A percentile compares a stretch with the other conserved stretches of the same genome.
Evolutionary conservation across 2,329 filamentous ascomycete genomes (phyloP).

Genomic region (Diaporthe batatas): DNA sequence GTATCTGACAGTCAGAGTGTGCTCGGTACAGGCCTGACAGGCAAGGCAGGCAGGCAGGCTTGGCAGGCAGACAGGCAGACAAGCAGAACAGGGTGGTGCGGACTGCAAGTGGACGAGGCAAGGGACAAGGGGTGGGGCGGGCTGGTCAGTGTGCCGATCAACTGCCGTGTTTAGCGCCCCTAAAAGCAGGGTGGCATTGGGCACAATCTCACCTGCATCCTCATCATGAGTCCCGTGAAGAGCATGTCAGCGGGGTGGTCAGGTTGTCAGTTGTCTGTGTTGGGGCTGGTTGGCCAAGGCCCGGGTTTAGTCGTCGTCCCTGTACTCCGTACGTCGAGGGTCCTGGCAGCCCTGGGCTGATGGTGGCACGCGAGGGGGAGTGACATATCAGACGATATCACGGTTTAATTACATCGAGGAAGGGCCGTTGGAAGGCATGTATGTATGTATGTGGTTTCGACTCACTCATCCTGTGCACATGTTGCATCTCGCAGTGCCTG

Average conservation of each 20-base stretch:
- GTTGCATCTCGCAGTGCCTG: too few relatives aligned
- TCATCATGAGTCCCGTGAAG: slow-evolving; percentile 19
- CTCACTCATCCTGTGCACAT: too few relatives aligned
- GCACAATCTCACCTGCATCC: slow-evolving; percentile 33
- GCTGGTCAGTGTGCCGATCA: slow-evolving; percentile 33
- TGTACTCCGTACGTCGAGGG: too few relatives aligned
- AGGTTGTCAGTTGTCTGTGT: neutral
- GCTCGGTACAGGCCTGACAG: too few relatives aligned
- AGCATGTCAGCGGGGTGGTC: slow-evolving; percentile 13
- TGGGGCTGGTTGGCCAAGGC: too few relatives aligned
- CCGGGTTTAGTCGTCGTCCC: slow-evolving; percentile 15
- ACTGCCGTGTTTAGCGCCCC: slow-evolving; percentile 32
- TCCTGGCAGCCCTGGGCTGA: too few relatives aligned
- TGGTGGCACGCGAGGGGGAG: slow-evolving; percentile 12
- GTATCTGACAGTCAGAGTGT: too few relatives aligned
- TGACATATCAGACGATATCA: slow-evolving; percentile 34
- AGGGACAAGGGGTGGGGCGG: slow-evolving; percentile 2
- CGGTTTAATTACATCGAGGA: slow-evolving; percentile 33
- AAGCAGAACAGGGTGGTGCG: too few relatives aligned
- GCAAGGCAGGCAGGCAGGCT: too few relatives aligned
- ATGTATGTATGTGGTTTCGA: too few relatives aligned
- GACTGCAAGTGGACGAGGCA: neutral
- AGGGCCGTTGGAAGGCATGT: slow-evolving; percentile 1
- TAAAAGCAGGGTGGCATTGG: slow-evolving; percentile 33
- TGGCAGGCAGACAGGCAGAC: too few relatives aligned